phyloP scores from a whole-genome alignment of 805 yeast species.

The Metschnikowia reukaufii region DNA sequence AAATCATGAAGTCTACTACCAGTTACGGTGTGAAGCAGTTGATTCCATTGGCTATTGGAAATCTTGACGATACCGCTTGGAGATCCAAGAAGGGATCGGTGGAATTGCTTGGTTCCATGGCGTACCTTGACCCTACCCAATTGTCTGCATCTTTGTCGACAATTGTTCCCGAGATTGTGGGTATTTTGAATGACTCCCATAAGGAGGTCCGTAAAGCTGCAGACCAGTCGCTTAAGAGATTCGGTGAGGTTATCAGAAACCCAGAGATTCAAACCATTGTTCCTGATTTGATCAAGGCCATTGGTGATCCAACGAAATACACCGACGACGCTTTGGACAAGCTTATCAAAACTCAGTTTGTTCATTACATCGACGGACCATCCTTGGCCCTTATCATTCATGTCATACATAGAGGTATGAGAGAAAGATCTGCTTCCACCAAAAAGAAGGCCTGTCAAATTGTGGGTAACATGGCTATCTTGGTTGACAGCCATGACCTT shows the following conservation, averaged over 20 bases:
- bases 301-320: conserved; percentile 90
- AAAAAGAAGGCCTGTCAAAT: conserved; percentile 95
- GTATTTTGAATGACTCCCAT: conserved; percentile 91
- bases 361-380: conserved; percentile 97
- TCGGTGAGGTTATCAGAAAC: conserved; percentile 95
- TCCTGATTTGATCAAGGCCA: conserved; percentile 83
- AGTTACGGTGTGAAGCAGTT: conserved; percentile 87
- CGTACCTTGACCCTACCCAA: conserved; percentile 93
- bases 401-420: conserved; percentile 93
- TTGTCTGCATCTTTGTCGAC: conserved; percentile 83
- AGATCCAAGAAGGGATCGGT: conserved; percentile 96
- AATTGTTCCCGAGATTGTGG: conserved; percentile 95
- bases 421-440: conserved; percentile 88
- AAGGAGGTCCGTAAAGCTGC: conserved; percentile 97
- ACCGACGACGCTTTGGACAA: conserved; percentile 88
- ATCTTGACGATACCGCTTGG: conserved; percentile 90
- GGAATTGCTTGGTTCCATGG: conserved; percentile 95
- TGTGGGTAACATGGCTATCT: conserved; percentile 97
- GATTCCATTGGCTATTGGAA: conserved; percentile 86
- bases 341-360: conserved; percentile 86
- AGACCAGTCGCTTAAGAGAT: conserved; percentile 79
- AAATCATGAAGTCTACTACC: conserved; percentile 87
- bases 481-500: conserved; percentile 85
- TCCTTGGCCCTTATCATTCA: conserved; percentile 93
- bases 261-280: conserved; percentile 95